Conservation (phyloP, 768 basidiomycete species). For the Mycena galericulata region DNA sequence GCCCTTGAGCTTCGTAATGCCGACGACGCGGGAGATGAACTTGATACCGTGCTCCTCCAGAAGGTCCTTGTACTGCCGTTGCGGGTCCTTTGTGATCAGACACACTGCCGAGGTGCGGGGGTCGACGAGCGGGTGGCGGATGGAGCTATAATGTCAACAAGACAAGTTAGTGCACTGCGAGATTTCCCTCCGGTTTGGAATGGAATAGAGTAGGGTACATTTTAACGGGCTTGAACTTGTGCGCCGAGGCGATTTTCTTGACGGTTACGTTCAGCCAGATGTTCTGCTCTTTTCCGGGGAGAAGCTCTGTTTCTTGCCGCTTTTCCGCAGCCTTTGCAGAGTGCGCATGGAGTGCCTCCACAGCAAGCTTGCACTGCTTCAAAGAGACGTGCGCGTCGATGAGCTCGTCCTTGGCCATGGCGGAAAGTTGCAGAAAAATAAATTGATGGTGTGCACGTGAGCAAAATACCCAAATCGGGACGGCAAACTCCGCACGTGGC, state of each 20-base stretch:
- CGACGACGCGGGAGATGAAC: constrained; percentile 93
- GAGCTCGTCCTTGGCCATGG: constrained; percentile 61
- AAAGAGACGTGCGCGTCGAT: constrained; percentile 79
- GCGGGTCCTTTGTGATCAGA: constrained; percentile 95
- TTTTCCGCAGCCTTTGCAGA: constrained; percentile 72
- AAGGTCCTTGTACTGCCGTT: constrained; percentile 95
- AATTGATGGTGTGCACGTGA: not conserved
- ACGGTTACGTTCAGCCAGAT: constrained; percentile 92
- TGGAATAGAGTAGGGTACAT: constrained; percentile 70
- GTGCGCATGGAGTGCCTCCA: constrained; percentile 82
- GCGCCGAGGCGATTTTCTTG: constrained; percentile 82
- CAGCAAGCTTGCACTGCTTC: constrained; percentile 81
- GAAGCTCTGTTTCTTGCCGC: constrained; percentile 78
- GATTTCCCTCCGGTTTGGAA: too few relatives aligned
- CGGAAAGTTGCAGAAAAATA: not conserved
- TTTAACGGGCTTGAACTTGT: constrained; percentile 82
- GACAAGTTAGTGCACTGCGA: not conserved
- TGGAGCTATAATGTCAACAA: constrained; percentile 58
- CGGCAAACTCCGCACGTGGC: too few relatives aligned
- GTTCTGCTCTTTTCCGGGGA: constrained; percentile 83
- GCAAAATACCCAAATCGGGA: too few relatives aligned
- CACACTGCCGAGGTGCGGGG: constrained; percentile 86
- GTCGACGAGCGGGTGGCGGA: constrained; percentile 87
- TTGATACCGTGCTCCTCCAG: constrained; percentile 82
- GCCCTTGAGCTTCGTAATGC: constrained; percentile 91